Percentiles rank a stretch among this genome's conserved stretches.
These are phyloP conservation scores for Ustilago cynodontis DNA, from an alignment of 1,284 basidiomycete genomes.

Conservation along the genomic window DNA sequence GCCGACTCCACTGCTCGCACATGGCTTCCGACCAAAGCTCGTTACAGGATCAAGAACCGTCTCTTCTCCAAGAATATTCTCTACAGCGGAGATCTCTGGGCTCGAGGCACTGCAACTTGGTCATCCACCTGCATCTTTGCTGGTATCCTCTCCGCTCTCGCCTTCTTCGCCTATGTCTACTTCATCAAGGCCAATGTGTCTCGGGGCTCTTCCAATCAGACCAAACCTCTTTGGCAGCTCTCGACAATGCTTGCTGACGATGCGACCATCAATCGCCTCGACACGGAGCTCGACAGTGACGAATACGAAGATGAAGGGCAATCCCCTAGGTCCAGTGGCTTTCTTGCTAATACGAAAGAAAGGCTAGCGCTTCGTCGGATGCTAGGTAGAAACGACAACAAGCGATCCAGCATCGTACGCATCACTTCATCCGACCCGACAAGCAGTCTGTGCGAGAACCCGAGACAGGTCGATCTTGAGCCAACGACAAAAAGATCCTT, in stretches of 20 bases:
- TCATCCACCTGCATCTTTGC: conserved; percentile 14
- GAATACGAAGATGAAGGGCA: conserved; percentile 51
- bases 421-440: conserved; percentile 63
- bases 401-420: conserved; percentile 44
- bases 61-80: conserved; percentile 33
- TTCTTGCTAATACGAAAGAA: conserved; percentile 39
- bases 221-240: conserved; percentile 30
- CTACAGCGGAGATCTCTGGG: conserved; percentile 19
- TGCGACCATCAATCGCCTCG: conserved; percentile 14
- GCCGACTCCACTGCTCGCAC: not conserved
- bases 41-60: conserved; percentile 17
- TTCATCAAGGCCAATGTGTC: not conserved
- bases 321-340: conserved; percentile 13
- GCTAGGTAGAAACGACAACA: conserved; percentile 21
- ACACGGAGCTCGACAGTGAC: conserved; percentile 44
- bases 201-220: conserved; percentile 13
- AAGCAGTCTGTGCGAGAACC: conserved; percentile 52
- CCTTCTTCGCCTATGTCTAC: conserved; percentile 13
- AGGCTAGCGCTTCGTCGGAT: conserved; percentile 26
- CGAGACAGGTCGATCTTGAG: conserved; percentile 60
- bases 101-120: conserved; percentile 22
- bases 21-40: conserved; percentile 19
- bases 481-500: conserved; percentile 23
- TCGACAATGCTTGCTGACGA: conserved; percentile 24
- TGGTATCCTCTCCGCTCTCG: not conserved